Percentiles rank a stretch among this genome's conserved stretches.
Conservation (phyloP, 306 rosid species). For the Astragalus membranaceus region DNA sequence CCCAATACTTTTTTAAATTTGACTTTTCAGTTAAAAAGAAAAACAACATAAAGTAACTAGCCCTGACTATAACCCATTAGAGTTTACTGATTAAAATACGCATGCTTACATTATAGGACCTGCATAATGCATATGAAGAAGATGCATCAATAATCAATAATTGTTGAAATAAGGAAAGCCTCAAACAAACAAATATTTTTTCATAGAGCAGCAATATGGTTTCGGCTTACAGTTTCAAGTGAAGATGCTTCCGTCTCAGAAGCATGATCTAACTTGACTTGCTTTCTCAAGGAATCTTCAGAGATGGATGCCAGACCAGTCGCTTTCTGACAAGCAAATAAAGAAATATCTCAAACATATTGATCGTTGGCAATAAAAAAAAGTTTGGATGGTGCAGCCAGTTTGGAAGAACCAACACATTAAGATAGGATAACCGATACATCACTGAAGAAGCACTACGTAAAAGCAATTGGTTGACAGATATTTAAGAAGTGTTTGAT, state of each 20-base stretch:
- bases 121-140: not conserved
- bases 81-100: slow-evolving; percentile 10
- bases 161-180: slow-evolving; percentile 2
- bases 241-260: slow-evolving; percentile 22
- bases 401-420: slow-evolving; percentile 7
- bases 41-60: not conserved
- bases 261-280: slow-evolving; percentile 37
- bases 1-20: not conserved
- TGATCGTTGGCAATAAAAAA: not conserved
- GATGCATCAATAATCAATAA: not conserved
- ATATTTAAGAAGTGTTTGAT: not conserved
- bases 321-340: slow-evolving; percentile 26
- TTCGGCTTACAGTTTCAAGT: slow-evolving; percentile 39
- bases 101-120: not conserved
- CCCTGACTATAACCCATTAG: not conserved
- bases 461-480: not conserved
- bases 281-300: slow-evolving; percentile 42
- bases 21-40: not conserved
- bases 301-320: slow-evolving; percentile 20
- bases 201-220: not conserved
- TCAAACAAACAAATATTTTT: not conserved
- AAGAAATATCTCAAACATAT: slow-evolving; percentile 1
- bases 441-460: not conserved
- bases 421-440: not conserved
- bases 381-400: not conserved